Percentiles rank a stretch among this genome's conserved stretches.
Evolutionary conservation across 2,329 filamentous ascomycete genomes (phyloP).

Genomic region (Hymenoscyphus salicellus): DNA sequence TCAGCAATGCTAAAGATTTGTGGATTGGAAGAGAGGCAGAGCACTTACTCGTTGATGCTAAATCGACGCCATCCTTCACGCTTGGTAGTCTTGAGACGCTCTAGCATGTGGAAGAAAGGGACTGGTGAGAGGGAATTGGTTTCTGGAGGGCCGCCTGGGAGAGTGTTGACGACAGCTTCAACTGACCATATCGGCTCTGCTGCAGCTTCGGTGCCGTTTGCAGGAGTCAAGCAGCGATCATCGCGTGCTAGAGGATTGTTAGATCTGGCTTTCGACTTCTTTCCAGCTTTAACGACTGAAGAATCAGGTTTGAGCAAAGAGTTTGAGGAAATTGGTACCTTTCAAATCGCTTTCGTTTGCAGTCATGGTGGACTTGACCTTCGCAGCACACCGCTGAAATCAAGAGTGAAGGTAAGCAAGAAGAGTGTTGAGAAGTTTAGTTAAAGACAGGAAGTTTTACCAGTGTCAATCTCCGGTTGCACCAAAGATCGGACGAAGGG

Average conservation of each 20-base stretch:
- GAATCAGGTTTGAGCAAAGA: background rate
- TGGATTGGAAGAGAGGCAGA: background rate
- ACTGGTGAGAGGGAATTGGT: slow-evolving; percentile 70
- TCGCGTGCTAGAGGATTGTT: slow-evolving; percentile 3
- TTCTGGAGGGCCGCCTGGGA: slow-evolving; percentile 56
- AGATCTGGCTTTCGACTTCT: background rate
- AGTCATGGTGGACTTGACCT: background rate
- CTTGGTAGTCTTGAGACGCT: slow-evolving; percentile 92
- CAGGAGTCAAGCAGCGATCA: background rate
- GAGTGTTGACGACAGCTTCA: slow-evolving; percentile 61
- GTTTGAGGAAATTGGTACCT: background rate
- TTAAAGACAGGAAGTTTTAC: too few relatives aligned
- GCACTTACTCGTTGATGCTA: slow-evolving; percentile 52
- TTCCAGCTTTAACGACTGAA: background rate
- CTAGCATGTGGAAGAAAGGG: slow-evolving; percentile 90
- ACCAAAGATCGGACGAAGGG: too few relatives aligned
- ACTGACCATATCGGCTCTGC: slow-evolving; percentile 49
- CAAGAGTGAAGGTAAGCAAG: too few relatives aligned
- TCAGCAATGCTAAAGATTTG: background rate
- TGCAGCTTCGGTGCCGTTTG: background rate
- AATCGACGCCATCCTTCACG: slow-evolving; percentile 95
- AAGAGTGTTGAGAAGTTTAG: too few relatives aligned
- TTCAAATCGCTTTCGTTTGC: background rate
- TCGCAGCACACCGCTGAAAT: too few relatives aligned
- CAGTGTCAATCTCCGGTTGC: too few relatives aligned